phyloP scores from a whole-genome alignment of 2,329 filamentous ascomycete species.

The Acrocalymma vagum region DNA sequence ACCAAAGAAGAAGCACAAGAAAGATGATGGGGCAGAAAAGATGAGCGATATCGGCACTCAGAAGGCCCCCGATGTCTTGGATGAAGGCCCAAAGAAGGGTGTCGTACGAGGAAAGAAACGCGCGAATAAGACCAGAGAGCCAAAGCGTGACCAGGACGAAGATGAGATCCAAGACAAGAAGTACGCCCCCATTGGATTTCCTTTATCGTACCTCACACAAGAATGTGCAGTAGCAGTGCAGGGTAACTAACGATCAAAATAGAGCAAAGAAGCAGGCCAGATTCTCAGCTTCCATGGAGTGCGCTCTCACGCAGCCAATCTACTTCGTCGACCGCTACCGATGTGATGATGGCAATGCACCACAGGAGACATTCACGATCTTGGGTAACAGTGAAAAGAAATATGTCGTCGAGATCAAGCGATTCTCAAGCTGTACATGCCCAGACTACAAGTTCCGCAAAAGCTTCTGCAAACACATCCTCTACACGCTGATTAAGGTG shows the following conservation, averaged over 20 bases:
- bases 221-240: too few species aligned
- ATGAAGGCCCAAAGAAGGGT: neutral
- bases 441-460: slow-evolving; percentile 60
- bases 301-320: slow-evolving; percentile 4
- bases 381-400: neutral
- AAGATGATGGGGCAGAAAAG: neutral
- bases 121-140: neutral
- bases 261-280: neutral
- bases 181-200: neutral
- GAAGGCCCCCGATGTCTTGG: neutral
- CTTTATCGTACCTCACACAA: too few species aligned
- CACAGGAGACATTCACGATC: slow-evolving; percentile 10
- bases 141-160: slow-evolving; percentile 1
- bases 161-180: slow-evolving; percentile 2
- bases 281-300: neutral
- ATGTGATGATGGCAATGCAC: neutral
- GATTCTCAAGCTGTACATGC: slow-evolving; percentile 61
- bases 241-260: neutral
- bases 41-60: neutral
- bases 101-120: neutral
- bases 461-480: slow-evolving; percentile 66
- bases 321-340: slow-evolving; percentile 4
- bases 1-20: too few species aligned
- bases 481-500: slow-evolving; percentile 65
- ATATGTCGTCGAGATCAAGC: slow-evolving; percentile 54